Evolutionary conservation across 352 stramenopile genomes (phyloP), one percentile per base, ranked within the genome.

Genomic region (Peronospora farinosa): DNA sequence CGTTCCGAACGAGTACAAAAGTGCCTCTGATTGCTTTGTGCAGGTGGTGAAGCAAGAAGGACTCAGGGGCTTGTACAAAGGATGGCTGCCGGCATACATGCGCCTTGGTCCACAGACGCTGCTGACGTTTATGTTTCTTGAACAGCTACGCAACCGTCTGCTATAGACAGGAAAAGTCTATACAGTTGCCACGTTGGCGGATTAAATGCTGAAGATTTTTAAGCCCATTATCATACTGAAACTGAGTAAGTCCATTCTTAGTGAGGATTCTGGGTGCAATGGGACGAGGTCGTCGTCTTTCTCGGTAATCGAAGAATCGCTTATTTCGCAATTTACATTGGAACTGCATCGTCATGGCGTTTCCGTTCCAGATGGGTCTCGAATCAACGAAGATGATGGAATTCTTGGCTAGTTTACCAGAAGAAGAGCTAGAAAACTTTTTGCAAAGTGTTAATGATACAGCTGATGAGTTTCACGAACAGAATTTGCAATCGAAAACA

Each of bases 61-160:
- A 12, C 21, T 92, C 35, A 70, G 70, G 6, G 83, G 83, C 3
- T 50, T 94, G 23, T 94, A 88, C 67, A 89, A 90, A 57, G 83
- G 83, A 33, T 92, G 80, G 80, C 64, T 87, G 13, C 80, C 80
- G 0, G 80, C 78, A 13, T 92, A 89, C 61, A 92, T 92, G 78
- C 78, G 80, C 7, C 67, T 92, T 1, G 80, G 80, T 5, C 80
- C 80, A 13, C 80, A 92, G 59, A 92, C 80, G 37, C 58, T 92
- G 49, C 65, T 92, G 41, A 92, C 80, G n/a, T 89, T 92, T 40
- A 77, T 92, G n/a, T 89, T 88, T 46, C 54, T 92, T 11, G 80
- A 92, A 40, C 80, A 92, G 51, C 65, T 92, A 5, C 80, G 78
- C 31, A 82, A 76, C 56, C 67, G 78, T 25, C 57, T 92, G 57